These are phyloP conservation scores for Xylaria sp. DNA, from an alignment of 2,329 filamentous ascomycete species.

Conservation along the genomic window DNA sequence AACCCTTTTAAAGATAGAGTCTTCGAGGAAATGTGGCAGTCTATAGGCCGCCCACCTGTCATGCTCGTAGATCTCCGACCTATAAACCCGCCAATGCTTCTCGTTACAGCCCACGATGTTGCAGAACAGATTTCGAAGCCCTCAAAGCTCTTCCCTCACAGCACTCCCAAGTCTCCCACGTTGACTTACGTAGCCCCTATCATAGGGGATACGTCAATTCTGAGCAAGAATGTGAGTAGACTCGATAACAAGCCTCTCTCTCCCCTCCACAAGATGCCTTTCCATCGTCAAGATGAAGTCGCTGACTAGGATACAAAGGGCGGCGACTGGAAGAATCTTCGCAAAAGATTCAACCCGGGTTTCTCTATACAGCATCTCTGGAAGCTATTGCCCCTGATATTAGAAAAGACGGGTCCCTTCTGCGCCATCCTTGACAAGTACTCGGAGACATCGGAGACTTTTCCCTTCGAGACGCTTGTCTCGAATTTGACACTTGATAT, in stretches of 20 bases:
- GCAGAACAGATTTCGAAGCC: constrained; percentile 42
- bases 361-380: constrained; percentile 55
- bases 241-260: no score
- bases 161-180: constrained; percentile 39
- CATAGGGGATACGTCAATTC: constrained; percentile 36
- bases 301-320: background rate
- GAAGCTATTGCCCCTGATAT: constrained; percentile 51
- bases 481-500: constrained; percentile 43
- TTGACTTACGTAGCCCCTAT: constrained; percentile 38
- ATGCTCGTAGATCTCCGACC: constrained; percentile 43
- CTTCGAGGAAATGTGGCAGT: constrained; percentile 41
- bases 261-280: no score
- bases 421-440: constrained; percentile 49
- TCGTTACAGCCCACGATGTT: constrained; percentile 37
- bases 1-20: constrained; percentile 34
- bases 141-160: constrained; percentile 35
- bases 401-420: constrained; percentile 52
- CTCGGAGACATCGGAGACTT: constrained; percentile 47
- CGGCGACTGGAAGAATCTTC: constrained; percentile 38
- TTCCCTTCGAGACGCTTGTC: constrained; percentile 47
- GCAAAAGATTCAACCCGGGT: constrained; percentile 50
- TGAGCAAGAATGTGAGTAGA: constrained; percentile 36
- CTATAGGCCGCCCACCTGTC: constrained; percentile 37
- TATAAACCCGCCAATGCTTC: constrained; percentile 37
- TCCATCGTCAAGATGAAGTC: background rate